phyloP scores from a whole-genome alignment of 2,329 filamentous ascomycete species.

The Sarocladium brachiariae region DNA sequence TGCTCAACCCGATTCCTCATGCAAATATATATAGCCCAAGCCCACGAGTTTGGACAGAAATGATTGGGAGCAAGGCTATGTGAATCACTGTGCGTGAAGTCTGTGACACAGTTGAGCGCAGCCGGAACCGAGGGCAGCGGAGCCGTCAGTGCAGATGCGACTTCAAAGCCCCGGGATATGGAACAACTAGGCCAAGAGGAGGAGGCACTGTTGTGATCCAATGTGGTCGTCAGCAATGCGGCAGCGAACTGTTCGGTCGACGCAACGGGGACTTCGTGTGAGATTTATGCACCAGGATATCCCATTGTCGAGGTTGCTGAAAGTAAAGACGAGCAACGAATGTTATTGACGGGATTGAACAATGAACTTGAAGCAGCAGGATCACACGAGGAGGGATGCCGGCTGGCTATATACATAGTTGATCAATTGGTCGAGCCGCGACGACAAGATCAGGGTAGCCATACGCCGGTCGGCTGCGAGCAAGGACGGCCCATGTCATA shows the following conservation, averaged over 20 bases:
- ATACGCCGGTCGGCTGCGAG: background rate
- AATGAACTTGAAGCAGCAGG: background rate
- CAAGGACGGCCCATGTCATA: conserved; percentile 6
- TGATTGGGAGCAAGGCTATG: too few relatives aligned
- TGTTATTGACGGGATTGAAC: background rate
- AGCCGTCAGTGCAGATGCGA: too few relatives aligned
- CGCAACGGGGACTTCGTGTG: background rate
- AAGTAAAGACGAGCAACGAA: background rate
- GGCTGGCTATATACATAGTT: conserved; percentile 8
- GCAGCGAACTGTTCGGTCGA: background rate
- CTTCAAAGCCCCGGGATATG: too few relatives aligned
- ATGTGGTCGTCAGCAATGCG: background rate
- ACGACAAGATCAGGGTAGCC: conserved; percentile 6
- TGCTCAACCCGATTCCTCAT: too few relatives aligned
- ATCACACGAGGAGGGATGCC: background rate
- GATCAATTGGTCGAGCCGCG: background rate
- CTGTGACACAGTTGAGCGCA: too few relatives aligned
- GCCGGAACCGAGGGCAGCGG: too few relatives aligned
- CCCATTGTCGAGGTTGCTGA: background rate
- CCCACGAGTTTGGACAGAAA: too few relatives aligned
- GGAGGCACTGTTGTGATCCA: background rate
- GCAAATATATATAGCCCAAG: too few relatives aligned
- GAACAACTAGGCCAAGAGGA: too few relatives aligned
- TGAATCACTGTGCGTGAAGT: too few relatives aligned
- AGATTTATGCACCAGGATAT: background rate